Base-by-base conservation (phyloP, 2,329 filamentous ascomycete genomes). In the Diaporthe sp. region DNA sequence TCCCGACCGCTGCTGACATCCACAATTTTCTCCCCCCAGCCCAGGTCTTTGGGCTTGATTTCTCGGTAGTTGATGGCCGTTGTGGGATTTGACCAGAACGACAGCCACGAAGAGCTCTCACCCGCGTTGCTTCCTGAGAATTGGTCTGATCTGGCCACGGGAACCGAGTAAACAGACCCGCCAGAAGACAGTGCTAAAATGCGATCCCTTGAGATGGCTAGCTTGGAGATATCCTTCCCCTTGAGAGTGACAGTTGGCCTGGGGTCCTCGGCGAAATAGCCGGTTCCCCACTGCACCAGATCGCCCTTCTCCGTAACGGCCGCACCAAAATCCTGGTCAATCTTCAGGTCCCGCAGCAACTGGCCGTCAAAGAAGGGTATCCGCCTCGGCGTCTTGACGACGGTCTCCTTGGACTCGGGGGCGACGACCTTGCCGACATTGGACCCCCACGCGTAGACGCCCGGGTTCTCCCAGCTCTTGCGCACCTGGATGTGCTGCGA, bases 371-470 rank as follows among this genome's bases (percentile, higher is more conserved):
- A 98, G 83, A 93, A 97, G 0, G 89, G 79, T 80, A 98, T 92
- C 75, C 95, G 90, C 75, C 93, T 88, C 19, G 97, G 96, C 2
- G 90, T 92, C 85, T 98, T 98, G 82, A 98, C 88, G 77, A 93
- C 90, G 42, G 87, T 86, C 73, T 98, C 95, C 70, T 93, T 89
- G 12, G 94, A 96, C 77, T 94, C 92, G 1, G 96, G 95, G 57
- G 96, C 95, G 51, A 94, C 94, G n/a, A 98, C 96, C 79, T 90
- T 90, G 76, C 95, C 95, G 22, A 88, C 87, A 80, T 99, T 99
- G 25, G 94, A 95, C 0, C 97, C 97, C 96, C 97, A 99, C 7
- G 94, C 92, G 84, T 98, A 98, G 0, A 98, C 94, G 2, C 96
- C 97, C 0, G 97, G 96, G 76, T 94, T 92, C 84, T 92, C 91